phyloP scores from a whole-genome alignment of 2,329 filamentous ascomycete genomes.

The Thermomyces lanuginosus region DNA sequence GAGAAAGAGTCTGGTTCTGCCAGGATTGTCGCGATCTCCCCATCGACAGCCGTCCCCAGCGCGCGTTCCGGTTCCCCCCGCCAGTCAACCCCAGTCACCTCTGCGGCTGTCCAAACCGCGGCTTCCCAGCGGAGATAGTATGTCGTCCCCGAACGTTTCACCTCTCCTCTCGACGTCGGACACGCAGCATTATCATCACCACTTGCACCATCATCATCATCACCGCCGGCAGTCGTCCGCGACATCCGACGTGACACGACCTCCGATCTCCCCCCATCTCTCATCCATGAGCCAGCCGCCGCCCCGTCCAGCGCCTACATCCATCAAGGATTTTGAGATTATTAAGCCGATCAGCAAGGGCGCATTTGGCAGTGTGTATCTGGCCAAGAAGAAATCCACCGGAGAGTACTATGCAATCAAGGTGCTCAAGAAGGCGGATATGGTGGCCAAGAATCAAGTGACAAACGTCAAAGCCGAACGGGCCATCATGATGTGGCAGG shows the following conservation, averaged over 20 bases:
- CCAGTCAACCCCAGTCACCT: slow-evolving; percentile 66
- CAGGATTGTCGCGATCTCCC: slow-evolving; percentile 56
- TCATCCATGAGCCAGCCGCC: slow-evolving; percentile 65
- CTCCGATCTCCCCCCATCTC: slow-evolving; percentile 68
- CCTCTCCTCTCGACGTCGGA: slow-evolving; percentile 73
- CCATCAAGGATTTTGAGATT: slow-evolving; percentile 98
- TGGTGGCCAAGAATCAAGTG: slow-evolving; percentile 98
- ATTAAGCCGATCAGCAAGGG: slow-evolving; percentile 99
- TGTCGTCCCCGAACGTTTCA: slow-evolving; percentile 76
- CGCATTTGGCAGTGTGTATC: slow-evolving; percentile 91
- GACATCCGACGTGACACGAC: slow-evolving; percentile 51
- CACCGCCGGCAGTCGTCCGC: slow-evolving; percentile 82
- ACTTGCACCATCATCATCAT: slow-evolving; percentile 47
- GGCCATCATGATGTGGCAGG: slow-evolving; percentile 99
- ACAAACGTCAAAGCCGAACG: slow-evolving; percentile 97
- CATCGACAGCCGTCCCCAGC: slow-evolving; percentile 80
- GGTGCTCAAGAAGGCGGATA: slow-evolving; percentile 97
- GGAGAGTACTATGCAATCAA: slow-evolving; percentile 98
- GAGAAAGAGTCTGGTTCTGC: slow-evolving; percentile 69
- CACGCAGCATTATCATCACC: slow-evolving; percentile 29
- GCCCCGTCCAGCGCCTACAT: slow-evolving; percentile 75
- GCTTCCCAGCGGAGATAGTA: slow-evolving; percentile 36
- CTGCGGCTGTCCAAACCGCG: slow-evolving; percentile 73
- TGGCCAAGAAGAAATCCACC: slow-evolving; percentile 97
- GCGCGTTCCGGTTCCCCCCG: too few relatives aligned